Evolutionary conservation across 495 filamentous ascomycete genomes (phyloP), one percentile per base, ranked within the genome.

Genomic region (Penicillium diatomitis): DNA sequence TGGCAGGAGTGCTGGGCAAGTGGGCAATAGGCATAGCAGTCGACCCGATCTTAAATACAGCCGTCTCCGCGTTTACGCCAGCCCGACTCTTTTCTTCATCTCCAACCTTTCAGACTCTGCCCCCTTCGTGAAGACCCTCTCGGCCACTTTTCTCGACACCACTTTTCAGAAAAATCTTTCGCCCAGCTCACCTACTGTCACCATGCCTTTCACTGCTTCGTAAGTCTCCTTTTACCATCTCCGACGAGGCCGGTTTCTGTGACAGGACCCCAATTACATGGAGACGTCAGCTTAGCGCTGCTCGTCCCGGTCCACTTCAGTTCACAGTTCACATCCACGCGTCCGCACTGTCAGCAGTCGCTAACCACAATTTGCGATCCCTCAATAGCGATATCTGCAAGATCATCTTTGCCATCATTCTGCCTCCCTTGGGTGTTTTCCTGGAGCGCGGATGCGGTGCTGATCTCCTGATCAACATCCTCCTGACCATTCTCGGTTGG

Each of bases 401-500:
- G 76, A 89, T 94, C 77, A 81, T 92, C 70, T 74, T 90, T 64
- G 85, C 88, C 72, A 74, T 94, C 72, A 69, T 94, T 73, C 75
- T 94, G 44, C 90, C 90, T 36, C 90, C 90, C 54, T 75, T 95
- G 33, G 88, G 88, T 67, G 90, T 95, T 64, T 94, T 95, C 78
- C 80, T 95, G 49, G 86, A 92, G 76, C 81, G 84, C 36, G 90
- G 90, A 62, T 90, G 86, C 71, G 79, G 81, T 65, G 78, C 81
- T 60, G 87, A 94, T 60, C 73, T 95, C 54, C 70, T 86, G 57
- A 89, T 95, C 78, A 95, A 92, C 75, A 82, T 95, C 70, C 75
- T 84, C 54, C 73, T 95, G 63, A 92, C 87, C 42, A 81, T 90
- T 56, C 77, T 96, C 62, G 85, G 84, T 61, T 89, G 83, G 70